Evolutionary conservation across 371 early-diverging fungal genomes (phyloP), one percentile per base, ranked within the genome.

Genomic region (Apophysomyces ossiformis): DNA sequence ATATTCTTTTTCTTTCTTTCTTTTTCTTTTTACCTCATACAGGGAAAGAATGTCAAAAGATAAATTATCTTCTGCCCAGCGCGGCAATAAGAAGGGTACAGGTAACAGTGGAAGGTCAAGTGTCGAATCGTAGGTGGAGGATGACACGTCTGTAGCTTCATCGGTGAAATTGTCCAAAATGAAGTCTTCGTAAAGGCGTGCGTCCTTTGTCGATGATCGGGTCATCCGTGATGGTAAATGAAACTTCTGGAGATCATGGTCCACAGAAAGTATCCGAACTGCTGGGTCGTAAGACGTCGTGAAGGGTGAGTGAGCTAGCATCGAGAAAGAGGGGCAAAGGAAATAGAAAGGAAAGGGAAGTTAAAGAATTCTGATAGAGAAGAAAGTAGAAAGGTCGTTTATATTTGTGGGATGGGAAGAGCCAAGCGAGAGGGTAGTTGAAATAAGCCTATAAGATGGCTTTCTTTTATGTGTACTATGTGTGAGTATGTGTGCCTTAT

Each of bases 11-110:
- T 50, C 21, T 5, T 21, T 18, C 21, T 50, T 21, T 13, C 41
- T 50, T 32, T 50, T 37, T 46, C 16, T 66, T 21, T 32, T 59
- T 77, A 74, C 78, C 68, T 74, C 71, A 32, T 70, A 77, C 9
- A 74, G 43, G n/a, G 36, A 61, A 32, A 79, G 45, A 58, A 76
- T 71, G 7, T 67, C 61, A 37, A 67, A 65, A 56, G 66, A 61
- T 12, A 71, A 57, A 58, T 68, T 21, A 26, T 65, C 63, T 60
- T 68, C 61, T 18, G 32, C 60, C 32, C 45, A 9, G 6, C 32
- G 39, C 43, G 43, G 41, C 60, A 57, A 21, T 13, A 56, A 2
- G 11, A 39, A 15, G 16, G 57, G 54, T 7, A 35, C 56, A 6
- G 56, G 38, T 8, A 43, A 16, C 2, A 56, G 37, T 5, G 64